phyloP scores from a whole-genome alignment of 106 monocot species.

The Platanthera zijinensis region DNA sequence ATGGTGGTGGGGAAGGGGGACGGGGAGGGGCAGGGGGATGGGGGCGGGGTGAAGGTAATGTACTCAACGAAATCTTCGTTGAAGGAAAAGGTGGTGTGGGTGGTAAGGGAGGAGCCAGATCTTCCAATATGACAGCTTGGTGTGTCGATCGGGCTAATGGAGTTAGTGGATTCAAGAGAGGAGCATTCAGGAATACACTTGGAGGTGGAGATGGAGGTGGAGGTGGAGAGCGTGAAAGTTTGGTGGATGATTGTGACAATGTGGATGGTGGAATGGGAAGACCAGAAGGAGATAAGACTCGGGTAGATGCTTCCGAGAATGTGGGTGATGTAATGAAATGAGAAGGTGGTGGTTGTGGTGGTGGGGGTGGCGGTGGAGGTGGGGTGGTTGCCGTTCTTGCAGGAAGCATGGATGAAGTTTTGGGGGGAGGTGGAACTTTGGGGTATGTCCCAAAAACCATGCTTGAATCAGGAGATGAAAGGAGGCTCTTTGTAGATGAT shows the following conservation, averaged over 20 bases:
- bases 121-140: not conserved
- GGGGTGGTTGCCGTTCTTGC: not conserved
- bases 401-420: not conserved
- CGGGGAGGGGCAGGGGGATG: not conserved
- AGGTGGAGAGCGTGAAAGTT: not conserved
- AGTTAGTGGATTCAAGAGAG: too few relatives aligned
- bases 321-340: not conserved
- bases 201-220: not conserved
- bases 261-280: not conserved
- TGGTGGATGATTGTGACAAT: not conserved
- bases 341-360: slow-evolving; percentile 3
- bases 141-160: not conserved
- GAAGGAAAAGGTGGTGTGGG: not conserved
- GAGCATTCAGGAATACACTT: not conserved
- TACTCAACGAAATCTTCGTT: too few relatives aligned
- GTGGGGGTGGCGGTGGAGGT: not conserved
- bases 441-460: not conserved
- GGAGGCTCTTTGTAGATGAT: not conserved
- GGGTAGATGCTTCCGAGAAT: not conserved
- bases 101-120: not conserved
- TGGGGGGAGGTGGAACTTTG: not conserved
- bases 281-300: not conserved
- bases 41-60: not conserved
- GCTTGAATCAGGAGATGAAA: not conserved
- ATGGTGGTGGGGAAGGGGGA: not conserved